Percentiles rank a stretch among this genome's conserved stretches.
Conservation (phyloP, 805 yeast genomes). For the Kodamaea laetipori region DNA sequence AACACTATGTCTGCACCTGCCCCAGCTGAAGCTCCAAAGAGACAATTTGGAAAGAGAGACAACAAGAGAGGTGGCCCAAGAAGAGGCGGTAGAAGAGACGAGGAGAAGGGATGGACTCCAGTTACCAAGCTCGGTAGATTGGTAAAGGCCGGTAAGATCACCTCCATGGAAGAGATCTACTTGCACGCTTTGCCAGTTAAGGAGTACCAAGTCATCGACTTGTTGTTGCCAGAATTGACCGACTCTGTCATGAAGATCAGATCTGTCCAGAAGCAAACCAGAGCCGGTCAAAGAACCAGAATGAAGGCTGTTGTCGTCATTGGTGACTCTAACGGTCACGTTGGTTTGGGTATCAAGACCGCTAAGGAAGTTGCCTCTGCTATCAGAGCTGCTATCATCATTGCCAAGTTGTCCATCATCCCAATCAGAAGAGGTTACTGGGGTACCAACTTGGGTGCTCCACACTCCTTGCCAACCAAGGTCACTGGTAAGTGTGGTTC, state of each 20-base stretch:
- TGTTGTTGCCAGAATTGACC: conserved; percentile 89
- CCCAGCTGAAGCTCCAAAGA: conserved; percentile 44
- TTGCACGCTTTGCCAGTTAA: conserved; percentile 98
- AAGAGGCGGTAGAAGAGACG: conserved; percentile 74
- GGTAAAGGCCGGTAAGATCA: conserved; percentile 97
- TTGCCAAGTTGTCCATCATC: conserved; percentile 97
- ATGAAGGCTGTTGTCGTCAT: conserved; percentile 99
- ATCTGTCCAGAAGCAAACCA: conserved; percentile 99
- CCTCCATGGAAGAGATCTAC: conserved; percentile 97
- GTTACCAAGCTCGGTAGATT: conserved; percentile 99
- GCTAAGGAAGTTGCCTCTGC: conserved; percentile 99
- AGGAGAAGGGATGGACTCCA: conserved; percentile 99
- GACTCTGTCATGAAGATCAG: conserved; percentile 99
- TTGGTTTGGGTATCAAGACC: conserved; percentile 99
- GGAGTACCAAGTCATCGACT: conserved; percentile 99
- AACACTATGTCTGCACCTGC: conserved; percentile 45
- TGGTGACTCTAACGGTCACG: conserved; percentile 99
- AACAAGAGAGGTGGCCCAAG: conserved; percentile 58
- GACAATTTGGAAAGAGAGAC: conserved; percentile 50
- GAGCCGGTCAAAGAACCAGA: conserved; percentile 99
- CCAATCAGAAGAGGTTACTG: conserved; percentile 99
- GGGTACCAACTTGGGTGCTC: conserved; percentile 99
- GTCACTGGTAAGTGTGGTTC: conserved; percentile 99
- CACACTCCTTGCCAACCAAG: conserved; percentile 97
- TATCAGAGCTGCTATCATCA: conserved; percentile 98